Percentiles rank a stretch among this genome's conserved stretches.
These are phyloP conservation scores for Alternaria sp. DNA, from an alignment of 2,329 filamentous ascomycete genomes.

Conservation along the genomic window DNA sequence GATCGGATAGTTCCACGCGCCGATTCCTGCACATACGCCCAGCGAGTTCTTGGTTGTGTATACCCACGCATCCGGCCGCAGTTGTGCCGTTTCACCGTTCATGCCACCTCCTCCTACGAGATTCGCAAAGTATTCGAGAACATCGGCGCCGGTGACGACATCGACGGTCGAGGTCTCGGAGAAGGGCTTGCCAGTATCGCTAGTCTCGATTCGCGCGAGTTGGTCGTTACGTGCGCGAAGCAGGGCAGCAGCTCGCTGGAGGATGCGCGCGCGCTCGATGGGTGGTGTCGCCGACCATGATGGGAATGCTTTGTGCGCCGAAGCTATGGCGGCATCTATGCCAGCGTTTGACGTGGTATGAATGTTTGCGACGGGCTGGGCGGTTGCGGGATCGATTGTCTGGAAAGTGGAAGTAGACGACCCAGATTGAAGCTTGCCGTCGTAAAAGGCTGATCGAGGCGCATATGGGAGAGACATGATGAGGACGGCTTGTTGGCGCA, in stretches of 20 bases:
- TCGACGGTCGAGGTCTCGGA: slow-evolving; percentile 87
- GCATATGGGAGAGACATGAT: slow-evolving; percentile 56
- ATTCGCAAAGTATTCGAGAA: slow-evolving; percentile 86
- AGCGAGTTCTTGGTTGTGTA: slow-evolving; percentile 83
- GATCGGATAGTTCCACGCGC: slow-evolving; percentile 92
- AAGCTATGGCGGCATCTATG: slow-evolving; percentile 74
- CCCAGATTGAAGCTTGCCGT: slow-evolving; percentile 71
- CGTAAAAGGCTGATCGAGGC: slow-evolving; percentile 75
- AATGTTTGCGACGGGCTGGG: slow-evolving; percentile 73
- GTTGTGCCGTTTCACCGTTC: slow-evolving; percentile 79
- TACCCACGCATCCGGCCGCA: slow-evolving; percentile 79
- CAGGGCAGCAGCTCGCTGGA: slow-evolving; percentile 77
- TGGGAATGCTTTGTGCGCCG: slow-evolving; percentile 75
- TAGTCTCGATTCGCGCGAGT: slow-evolving; percentile 79
- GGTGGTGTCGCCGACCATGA: slow-evolving; percentile 79
- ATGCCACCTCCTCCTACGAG: slow-evolving; percentile 78
- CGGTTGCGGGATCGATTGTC: slow-evolving; percentile 77
- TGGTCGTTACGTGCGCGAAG: slow-evolving; percentile 80
- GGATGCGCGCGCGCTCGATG: slow-evolving; percentile 77
- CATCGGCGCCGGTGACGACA: slow-evolving; percentile 81
- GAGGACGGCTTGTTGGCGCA: slow-evolving; percentile 12
- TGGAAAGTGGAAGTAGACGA: slow-evolving; percentile 70
- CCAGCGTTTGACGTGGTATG: slow-evolving; percentile 72
- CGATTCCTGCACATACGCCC: slow-evolving; percentile 85
- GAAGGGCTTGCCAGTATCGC: slow-evolving; percentile 86